Conservation (phyloP, 345 rosid species). For the Ailanthus altissimus region DNA sequence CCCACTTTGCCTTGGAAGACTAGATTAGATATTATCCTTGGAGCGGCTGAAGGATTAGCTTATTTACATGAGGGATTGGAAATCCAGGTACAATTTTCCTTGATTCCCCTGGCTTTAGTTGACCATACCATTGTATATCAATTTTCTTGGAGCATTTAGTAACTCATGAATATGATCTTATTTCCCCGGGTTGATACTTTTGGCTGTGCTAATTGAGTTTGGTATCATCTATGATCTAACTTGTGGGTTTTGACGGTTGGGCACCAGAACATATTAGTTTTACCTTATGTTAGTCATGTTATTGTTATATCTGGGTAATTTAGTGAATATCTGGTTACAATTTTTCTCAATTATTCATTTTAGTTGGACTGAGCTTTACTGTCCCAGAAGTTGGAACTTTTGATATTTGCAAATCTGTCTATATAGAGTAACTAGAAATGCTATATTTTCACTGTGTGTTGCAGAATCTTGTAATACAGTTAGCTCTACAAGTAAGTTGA, state of each 20-base stretch:
- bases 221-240: background rate
- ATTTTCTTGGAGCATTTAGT: background rate
- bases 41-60: slow-evolving; percentile 84
- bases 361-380: background rate
- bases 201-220: background rate
- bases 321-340: background rate
- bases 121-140: background rate
- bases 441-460: background rate
- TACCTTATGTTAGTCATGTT: background rate
- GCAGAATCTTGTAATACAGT: background rate
- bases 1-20: slow-evolving; percentile 62
- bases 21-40: slow-evolving; percentile 81
- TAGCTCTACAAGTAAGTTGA: background rate
- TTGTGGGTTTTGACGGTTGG: background rate
- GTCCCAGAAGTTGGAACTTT: background rate
- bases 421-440: background rate
- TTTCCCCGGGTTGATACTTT: background rate
- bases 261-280: background rate
- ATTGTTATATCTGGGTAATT: background rate
- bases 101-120: background rate
- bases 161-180: background rate
- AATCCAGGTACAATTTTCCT: slow-evolving; percentile 50
- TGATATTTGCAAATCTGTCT: background rate
- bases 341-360: background rate
- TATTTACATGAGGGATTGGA: slow-evolving; percentile 75